These are phyloP conservation scores for Lasiodiplodia citricola DNA, from an alignment of 2,329 filamentous ascomycete genomes.

Conservation along the genomic window DNA sequence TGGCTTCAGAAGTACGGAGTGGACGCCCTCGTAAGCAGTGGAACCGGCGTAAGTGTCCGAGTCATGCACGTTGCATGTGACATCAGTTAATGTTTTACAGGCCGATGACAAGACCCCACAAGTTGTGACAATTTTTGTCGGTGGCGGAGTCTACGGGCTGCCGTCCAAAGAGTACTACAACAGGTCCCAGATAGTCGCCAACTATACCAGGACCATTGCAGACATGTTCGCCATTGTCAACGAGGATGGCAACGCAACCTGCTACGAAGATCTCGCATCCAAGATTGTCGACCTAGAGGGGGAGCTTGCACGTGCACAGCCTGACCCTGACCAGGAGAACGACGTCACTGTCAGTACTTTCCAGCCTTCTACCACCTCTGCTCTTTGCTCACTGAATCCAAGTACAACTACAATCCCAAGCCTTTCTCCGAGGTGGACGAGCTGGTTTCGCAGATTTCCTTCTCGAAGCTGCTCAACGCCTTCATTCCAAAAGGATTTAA, in stretches of 20 bases:
- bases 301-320: conserved; percentile 64
- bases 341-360: conserved; percentile 31
- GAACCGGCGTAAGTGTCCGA: no score
- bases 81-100: background rate
- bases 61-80: background rate
- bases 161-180: conserved; percentile 44
- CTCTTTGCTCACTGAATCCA: background rate
- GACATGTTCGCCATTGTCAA: background rate
- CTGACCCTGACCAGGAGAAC: conserved; percentile 52
- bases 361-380: background rate
- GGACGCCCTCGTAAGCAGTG: background rate
- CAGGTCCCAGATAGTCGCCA: conserved; percentile 40
- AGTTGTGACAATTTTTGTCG: conserved; percentile 37
- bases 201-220: conserved; percentile 26
- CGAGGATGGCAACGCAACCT: conserved; percentile 23
- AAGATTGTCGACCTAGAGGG: conserved; percentile 57
- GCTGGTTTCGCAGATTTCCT: conserved; percentile 62
- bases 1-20: background rate
- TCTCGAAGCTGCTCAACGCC: conserved; percentile 59
- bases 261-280: conserved; percentile 15
- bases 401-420: conserved; percentile 69
- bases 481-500: conserved; percentile 59
- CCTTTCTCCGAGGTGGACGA: conserved; percentile 61
- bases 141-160: conserved; percentile 54
- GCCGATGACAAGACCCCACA: background rate